phyloP scores from a whole-genome alignment of 1,139 yeast genomes.

The Suhomyces yuchorum region DNA sequence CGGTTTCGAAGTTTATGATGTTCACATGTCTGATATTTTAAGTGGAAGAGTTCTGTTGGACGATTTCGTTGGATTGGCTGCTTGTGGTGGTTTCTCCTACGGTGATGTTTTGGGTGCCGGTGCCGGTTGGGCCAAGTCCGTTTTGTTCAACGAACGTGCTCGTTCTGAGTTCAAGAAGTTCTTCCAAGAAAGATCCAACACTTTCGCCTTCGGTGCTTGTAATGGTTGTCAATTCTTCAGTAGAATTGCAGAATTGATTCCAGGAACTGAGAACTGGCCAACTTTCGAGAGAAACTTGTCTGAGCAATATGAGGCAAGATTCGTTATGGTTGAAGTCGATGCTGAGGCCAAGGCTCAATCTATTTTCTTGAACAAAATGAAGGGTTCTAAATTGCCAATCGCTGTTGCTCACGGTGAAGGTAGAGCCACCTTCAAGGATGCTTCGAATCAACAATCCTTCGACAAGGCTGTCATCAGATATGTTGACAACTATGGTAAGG shows the following conservation, averaged over 20 bases:
- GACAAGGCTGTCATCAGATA: slow-evolving; percentile 63
- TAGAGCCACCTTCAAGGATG: slow-evolving; percentile 67
- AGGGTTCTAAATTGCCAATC: slow-evolving; percentile 88
- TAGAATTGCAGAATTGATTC: slow-evolving; percentile 82
- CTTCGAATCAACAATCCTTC: slow-evolving; percentile 47
- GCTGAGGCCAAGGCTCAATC: slow-evolving; percentile 51
- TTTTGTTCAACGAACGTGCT: slow-evolving; percentile 79
- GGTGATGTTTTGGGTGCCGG: slow-evolving; percentile 99
- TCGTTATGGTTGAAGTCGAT: slow-evolving; percentile 81
- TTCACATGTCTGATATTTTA: slow-evolving; percentile 93
- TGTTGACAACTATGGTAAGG: slow-evolving; percentile 87
- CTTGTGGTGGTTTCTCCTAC: slow-evolving; percentile 98
- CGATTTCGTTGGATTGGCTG: slow-evolving; percentile 91
- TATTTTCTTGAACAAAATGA: slow-evolving; percentile 86
- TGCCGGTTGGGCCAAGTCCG: slow-evolving; percentile 99
- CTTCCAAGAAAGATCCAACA: slow-evolving; percentile 83
- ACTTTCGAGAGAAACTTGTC: slow-evolving; percentile 86
- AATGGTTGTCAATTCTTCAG: slow-evolving; percentile 98
- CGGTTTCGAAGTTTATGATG: slow-evolving; percentile 91
- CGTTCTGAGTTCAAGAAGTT: slow-evolving; percentile 75
- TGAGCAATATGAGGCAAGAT: slow-evolving; percentile 97
- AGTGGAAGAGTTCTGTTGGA: slow-evolving; percentile 71
- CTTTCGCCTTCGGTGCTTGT: slow-evolving; percentile 99
- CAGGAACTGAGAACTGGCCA: slow-evolving; percentile 98
- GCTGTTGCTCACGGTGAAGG: slow-evolving; percentile 99